Evolutionary conservation across 352 stramenopile genomes (phyloP).

Genomic region (Phytophthora pisi): DNA sequence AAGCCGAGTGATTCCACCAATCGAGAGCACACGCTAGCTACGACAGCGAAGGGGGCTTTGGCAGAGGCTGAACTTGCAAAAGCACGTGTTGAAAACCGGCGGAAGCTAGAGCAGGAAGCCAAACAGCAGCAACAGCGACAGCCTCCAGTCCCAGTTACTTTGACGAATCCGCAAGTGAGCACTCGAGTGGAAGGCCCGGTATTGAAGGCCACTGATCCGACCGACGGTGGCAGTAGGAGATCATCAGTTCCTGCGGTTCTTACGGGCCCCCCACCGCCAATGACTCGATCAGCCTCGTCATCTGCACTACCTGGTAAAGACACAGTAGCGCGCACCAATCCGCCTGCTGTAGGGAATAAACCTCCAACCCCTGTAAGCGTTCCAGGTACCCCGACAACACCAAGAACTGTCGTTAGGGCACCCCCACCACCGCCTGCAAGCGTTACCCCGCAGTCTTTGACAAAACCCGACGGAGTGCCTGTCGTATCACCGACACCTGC

Average conservation of each 20-base stretch:
- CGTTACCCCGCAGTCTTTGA: neutral
- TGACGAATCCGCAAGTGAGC: neutral
- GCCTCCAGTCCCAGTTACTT: neutral
- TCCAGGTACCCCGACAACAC: slow-evolving; percentile 1
- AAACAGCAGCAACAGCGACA: slow-evolving; percentile 39
- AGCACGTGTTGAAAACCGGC: slow-evolving; percentile 61
- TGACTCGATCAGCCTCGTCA: slow-evolving; percentile 39
- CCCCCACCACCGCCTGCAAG: neutral
- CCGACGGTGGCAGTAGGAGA: neutral
- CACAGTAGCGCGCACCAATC: neutral
- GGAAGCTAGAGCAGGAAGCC: slow-evolving; percentile 60
- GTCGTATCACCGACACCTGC: too few species aligned
- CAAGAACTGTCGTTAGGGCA: neutral
- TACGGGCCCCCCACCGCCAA: neutral
- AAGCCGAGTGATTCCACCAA: slow-evolving; percentile 17
- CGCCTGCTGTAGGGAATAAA: slow-evolving; percentile 3
- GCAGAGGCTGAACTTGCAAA: slow-evolving; percentile 77
- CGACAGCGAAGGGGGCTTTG: slow-evolving; percentile 62
- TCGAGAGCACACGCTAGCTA: slow-evolving; percentile 44
- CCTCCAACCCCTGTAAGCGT: slow-evolving; percentile 1
- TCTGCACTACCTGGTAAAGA: slow-evolving; percentile 26
- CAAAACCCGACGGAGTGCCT: neutral
- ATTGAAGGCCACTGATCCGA: neutral
- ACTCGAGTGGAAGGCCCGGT: neutral
- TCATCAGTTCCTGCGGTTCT: slow-evolving; percentile 11